Base-by-base conservation (phyloP, 2,329 filamentous ascomycete species). In the Aspergillus cejpii region DNA sequence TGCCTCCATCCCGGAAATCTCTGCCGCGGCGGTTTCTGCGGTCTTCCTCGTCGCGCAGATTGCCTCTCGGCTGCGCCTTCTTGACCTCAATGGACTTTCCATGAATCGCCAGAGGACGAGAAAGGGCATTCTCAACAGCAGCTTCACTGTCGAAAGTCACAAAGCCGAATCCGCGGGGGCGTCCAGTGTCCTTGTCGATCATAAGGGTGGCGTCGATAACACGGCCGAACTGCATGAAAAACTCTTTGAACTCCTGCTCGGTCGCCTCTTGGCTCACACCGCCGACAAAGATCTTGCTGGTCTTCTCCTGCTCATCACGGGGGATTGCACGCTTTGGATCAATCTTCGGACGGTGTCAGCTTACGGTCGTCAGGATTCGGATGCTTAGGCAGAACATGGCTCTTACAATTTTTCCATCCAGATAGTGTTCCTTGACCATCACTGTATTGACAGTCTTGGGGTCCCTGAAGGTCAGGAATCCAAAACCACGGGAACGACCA, bases 101-200 rank as follows among this genome's bases (percentile, higher is more conserved):
- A 52, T 94, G 85, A 48, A 98, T 97, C 63, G 92, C 87, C 10
- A 98, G 78, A 12, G 88, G 86, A 17, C 83, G 79, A 44, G 84
- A 82, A 34, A 98, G 80, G 49, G 90, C 94, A 26, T 87, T 85
- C 53, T 98, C 92, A 36, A 98, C 92, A 14, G 92, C 92, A 12
- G 87, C 83, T 61, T 98, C 92, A 55, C 84, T 94, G 69, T 98
- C 92, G 58, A 98, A 98, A 0, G 92, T 98, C 42, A 98, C 92
- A 66, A 98, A 98, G 11, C 92, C 92, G 61, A 98, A 98, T 1
- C 92, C 92, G 62, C 92, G 80, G 2, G 92, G 92, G 31, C 92
- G 81, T n/a, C 92, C 92, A 1, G 92, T 98, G 66, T 98, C 92
- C 70, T 98, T 98, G 67, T 98, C 92, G 83, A 98, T 98, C 92